Evolutionary conservation across 163 green algal species (phyloP).

Genomic region (Smithsoniella earleae): DNA sequence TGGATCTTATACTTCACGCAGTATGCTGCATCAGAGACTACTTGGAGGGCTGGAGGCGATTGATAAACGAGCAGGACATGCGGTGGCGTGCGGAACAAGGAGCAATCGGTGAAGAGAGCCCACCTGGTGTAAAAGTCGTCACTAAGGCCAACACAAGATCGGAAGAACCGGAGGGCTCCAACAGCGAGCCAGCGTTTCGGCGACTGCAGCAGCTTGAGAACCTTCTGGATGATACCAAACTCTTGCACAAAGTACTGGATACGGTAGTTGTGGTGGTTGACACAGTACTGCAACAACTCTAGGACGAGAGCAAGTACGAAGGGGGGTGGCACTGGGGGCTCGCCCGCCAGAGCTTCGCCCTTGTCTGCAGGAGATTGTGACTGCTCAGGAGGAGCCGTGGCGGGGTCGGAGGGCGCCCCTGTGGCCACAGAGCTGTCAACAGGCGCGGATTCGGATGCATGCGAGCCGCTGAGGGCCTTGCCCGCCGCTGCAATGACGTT

Average conservation of each 20-base stretch:
- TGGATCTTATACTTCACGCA: no score
- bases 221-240: constrained; percentile 66
- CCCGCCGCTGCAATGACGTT: neutral
- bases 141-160: constrained; percentile 62
- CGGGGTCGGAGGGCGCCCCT: neutral
- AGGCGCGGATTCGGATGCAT: neutral
- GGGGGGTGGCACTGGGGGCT: constrained; percentile 39
- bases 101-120: no score
- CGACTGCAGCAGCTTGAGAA: constrained; percentile 68
- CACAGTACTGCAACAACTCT: constrained; percentile 91
- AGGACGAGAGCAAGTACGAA: constrained; percentile 65
- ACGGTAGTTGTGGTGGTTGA: constrained; percentile 75
- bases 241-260: constrained; percentile 84
- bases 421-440: neutral
- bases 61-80: no score
- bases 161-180: constrained; percentile 74
- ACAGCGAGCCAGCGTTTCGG: constrained; percentile 76
- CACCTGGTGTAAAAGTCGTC: constrained; percentile 90
- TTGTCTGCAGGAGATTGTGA: neutral
- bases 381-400: neutral
- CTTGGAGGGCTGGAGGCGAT: no score
- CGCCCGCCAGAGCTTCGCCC: neutral
- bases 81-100: no score
- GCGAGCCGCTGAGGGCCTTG: neutral
- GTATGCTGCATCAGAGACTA: no score